Base-by-base conservation (phyloP, 495 filamentous ascomycete species). In the Tuber calosporum region DNA sequence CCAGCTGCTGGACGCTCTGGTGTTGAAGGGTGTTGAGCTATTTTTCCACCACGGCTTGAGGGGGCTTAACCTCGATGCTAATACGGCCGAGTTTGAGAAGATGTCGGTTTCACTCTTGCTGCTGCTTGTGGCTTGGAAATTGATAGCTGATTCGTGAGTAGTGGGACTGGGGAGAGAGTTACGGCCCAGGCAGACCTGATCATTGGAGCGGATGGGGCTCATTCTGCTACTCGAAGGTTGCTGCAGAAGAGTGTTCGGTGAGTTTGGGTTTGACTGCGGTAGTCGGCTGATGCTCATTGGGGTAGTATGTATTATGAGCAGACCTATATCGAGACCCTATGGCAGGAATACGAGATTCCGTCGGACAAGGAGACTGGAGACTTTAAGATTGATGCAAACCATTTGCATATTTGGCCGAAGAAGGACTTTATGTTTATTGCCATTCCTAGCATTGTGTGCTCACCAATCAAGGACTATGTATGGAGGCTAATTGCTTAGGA, bases 331-430 rank as follows among this genome's bases (percentile, higher is more conserved):
- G 93, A 97, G 82, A 94, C 94, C 0, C 84, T 98, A 13, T 99
- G 95, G 95, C 97, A 95, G 84, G 96, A 99, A 77, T 97, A 97
- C 81, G 89, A 89, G 62, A 94, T 99, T 73, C 84, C 87, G 2
- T 87, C 91, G 0, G 83, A 85, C 0, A 80, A 85, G 20, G 75
- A 83, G 34, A 84, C 85, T 17, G 86, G 87, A 39, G 86, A 84
- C 75, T 99, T 94, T 81, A 84, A 84, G 41, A 92, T 97, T 71
- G 93, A 91, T 0, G 92, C 93, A 22, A 91, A 97, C 81, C 93
- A 98, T 79, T 87, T 99, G 2, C 95, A 99, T 82, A 99, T 99
- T 83, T 99, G 95, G 95, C 95, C 95, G 1, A 92, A 90, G 36
- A 88, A 89, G 75, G 88, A 92, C 19, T 91, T 93, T 81, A 98